Base-by-base conservation (phyloP, 2,329 filamentous ascomycete species). In the Hypoxylon sp. region DNA sequence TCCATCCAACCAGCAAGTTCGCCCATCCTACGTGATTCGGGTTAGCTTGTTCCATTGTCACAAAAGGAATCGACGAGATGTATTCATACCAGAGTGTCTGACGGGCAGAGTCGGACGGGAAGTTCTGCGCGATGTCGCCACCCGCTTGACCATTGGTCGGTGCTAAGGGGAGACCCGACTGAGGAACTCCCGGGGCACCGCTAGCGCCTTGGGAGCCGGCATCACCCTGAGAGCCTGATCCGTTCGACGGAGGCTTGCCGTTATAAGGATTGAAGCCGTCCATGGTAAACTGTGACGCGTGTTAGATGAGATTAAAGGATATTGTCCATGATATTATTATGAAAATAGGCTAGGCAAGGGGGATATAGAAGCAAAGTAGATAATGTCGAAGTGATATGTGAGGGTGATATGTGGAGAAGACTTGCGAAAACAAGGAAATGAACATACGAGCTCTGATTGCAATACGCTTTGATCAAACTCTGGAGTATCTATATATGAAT, bases 1-100 rank as follows among this genome's bases (percentile, higher is more conserved):
- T 99, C 96, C 84, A 99, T 98, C 96, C 96, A 99, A 29, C 94
- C 93, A 82, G 98, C 95, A 71, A 99, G 91, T 81, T 99, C 96
- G 74, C 96, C 96, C 96, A 99, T 99, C 95, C 94, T 97, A 46
- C 69, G 21, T 29, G 11, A 24, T 42, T 6, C 17, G 19, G 37
- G 76, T 66, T 42, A 75, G 63, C 37, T 19, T 8, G 3, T 3
- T 13, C 29, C 17, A 29, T 37, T 21, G 1, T 24, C 6, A 27
- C 1, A 17, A 19, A 1, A 19, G 6, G 6, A 13, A n/a, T 60
- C 32, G n/a, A 31, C 15, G 5, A 13, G 21, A 11, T 6, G 24
- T 2, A 19, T 6, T 21, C 82, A 71, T 80, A 88, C 86, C 87
- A 89, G 1, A 89, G 83, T 51, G 87, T 89, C 81, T 89, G 88